Base-by-base conservation (phyloP, 1,284 basidiomycete genomes). In the Melampsora americana region DNA sequence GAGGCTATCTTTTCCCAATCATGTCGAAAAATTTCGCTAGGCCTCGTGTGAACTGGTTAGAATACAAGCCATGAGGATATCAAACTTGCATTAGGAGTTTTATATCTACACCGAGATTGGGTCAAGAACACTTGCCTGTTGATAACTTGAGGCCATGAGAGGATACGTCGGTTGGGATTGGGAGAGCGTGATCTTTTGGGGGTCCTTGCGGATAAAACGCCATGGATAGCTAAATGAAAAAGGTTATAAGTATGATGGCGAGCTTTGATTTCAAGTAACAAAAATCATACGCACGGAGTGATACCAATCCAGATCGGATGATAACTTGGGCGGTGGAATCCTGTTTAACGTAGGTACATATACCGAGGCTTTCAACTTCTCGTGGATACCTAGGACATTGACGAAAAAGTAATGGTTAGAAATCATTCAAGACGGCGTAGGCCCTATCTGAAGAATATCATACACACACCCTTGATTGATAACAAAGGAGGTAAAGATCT, bases 341-440 rank as follows among this genome's bases (percentile, higher is more conserved):
- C 61, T 50, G 35, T 35, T 35, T 9, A 28, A 44, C 28, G 42
- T 64, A 50, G 69, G 61, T 16, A 72, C 32, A 28, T 46, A 44
- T 14, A 65, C 61, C 26, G 69, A 72, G n/a, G 69, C 60, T 35
- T 72, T 72, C 32, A 72, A 48, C 32, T 53, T 72, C 6, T 2
- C 23, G 28, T 53, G 28, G 26, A 72, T 65, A 50, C 65, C 69
- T 72, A 39, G 14, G 48, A 18, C 50, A 56, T 56, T 14, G 26
- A 56, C 50, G n/a, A 56, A 5, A 56, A 5, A 50, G 48, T 12
- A 32, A 20, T 60, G 30, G 16, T n/a, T 11, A 30, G 42, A 26
- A 66, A n/a, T 20, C 35, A 48, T 14, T 12, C 16, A 68, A 1
- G 35, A 42, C 32, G 14, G 48, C 30, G 50, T n/a, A 12, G 48